A percentile compares a stretch with the other conserved stretches of the same genome.
Conservation (phyloP, 345 rosid species). For the Excoecaria cochinchinensis region DNA sequence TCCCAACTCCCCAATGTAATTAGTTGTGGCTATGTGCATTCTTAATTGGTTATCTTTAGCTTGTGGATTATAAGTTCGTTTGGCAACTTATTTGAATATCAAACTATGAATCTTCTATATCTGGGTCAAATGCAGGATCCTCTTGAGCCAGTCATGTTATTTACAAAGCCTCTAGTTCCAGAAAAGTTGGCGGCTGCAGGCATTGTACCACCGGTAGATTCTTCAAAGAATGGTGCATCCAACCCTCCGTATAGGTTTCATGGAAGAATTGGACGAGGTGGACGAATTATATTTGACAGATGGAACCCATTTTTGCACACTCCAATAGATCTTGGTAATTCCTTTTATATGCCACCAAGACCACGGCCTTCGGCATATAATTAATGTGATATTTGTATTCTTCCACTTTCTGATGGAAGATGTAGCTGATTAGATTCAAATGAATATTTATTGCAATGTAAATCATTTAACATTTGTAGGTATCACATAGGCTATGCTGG, state of each 20-base stretch:
- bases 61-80: background rate
- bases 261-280: constrained; percentile 98
- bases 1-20: background rate
- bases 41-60: background rate
- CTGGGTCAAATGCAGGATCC: constrained; percentile 64
- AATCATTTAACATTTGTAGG: background rate
- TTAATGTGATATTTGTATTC: constrained; percentile 19
- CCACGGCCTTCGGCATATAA: constrained; percentile 43
- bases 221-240: constrained; percentile 40
- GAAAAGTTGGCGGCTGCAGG: constrained; percentile 87
- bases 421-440: background rate
- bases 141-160: constrained; percentile 78
- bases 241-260: constrained; percentile 49
- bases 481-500: background rate
- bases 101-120: background rate
- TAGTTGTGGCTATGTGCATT: background rate
- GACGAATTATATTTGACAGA: constrained; percentile 86
- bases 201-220: constrained; percentile 70
- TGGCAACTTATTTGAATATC: background rate
- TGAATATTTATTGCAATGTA: constrained; percentile 13
- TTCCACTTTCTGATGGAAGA: background rate
- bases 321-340: constrained; percentile 60
- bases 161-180: constrained; percentile 85
- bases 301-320: constrained; percentile 86
- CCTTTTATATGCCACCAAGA: constrained; percentile 63